Conservation (phyloP, 2,329 filamentous ascomycete genomes). For the Talaromyces sp. region DNA sequence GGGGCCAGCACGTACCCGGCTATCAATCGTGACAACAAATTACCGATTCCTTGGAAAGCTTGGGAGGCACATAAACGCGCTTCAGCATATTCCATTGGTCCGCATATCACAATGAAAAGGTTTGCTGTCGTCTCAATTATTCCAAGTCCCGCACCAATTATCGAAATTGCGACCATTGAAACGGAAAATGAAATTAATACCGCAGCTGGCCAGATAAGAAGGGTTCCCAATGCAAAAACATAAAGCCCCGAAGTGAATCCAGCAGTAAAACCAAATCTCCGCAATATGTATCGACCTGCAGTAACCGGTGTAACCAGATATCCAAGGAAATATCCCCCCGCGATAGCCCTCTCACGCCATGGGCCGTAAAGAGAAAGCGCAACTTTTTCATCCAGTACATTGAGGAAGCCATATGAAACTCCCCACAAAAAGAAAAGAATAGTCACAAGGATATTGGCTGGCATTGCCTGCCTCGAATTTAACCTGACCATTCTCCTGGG, state of each 20-base stretch:
- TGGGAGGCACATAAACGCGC: conserved; percentile 42
- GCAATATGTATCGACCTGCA: not conserved
- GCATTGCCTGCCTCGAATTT: not conserved
- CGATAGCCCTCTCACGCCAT: not conserved
- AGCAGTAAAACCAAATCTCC: not conserved
- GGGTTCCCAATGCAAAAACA: not conserved
- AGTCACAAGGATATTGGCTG: not conserved
- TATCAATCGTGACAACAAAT: not conserved
- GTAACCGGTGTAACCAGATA: not conserved
- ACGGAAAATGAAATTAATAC: not conserved
- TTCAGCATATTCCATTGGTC: conserved; percentile 2
- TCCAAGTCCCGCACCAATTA: not conserved
- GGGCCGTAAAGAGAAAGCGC: not conserved
- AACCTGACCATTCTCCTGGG: not conserved
- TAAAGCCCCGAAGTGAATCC: conserved; percentile 1
- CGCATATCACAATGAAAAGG: not conserved
- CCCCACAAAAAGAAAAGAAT: conserved; percentile 4
- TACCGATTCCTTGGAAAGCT: not conserved
- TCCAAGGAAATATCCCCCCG: not conserved
- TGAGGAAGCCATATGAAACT: not conserved
- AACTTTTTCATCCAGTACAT: not conserved
- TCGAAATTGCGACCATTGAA: not conserved
- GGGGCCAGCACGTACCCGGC: not conserved
- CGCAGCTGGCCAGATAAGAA: conserved; percentile 1
- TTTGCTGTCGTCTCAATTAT: not conserved